Evolutionary conservation across 768 basidiomycete genomes (phyloP), one percentile per base, ranked within the genome.

Genomic region (Boletus coccyginus): DNA sequence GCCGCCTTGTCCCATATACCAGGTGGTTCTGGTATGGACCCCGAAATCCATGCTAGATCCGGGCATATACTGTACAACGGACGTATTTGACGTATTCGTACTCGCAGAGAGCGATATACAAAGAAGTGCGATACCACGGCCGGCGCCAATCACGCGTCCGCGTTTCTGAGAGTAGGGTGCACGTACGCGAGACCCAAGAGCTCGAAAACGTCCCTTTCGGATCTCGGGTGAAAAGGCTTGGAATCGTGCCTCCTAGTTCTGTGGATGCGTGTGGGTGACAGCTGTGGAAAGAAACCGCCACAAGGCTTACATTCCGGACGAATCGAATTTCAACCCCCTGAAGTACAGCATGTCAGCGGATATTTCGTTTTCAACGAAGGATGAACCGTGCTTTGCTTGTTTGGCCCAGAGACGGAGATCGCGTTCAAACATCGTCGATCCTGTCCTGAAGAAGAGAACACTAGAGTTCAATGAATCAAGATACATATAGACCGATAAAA

Each of bases 341-440:
- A 0, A 46, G 43, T 17, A 48, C 56, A 24, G 44, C n/a, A 53
- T 55, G 52, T 52, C 38, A 58, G 29, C 17, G 42, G 14, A 32
- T 36, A 17, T 17, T 6, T 32, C 6, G 42, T 13, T 24, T 38
- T 33, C 24, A 32, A 41, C 29, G 17, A 38, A 16, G 21, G 27
- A 36, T 0, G 9, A 40, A n/a, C 55, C 76, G 31, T 60, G 85
- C 87, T 73, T 81, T 60, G 75, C 68, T 42, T 78, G 71, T 64
- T 90, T 90, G 2, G 88, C 87, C 81, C 85, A 89, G 14, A 82
- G 72, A 58, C 90, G 79, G 48, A 97, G 69, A 71, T 96, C 94
- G 29, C 92, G 76, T 70, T 96, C 83, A 67, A 97, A 96, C 85
- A 92, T 88, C 58, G 82, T 92, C 6, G 90, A 94, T 1, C 94